phyloP scores from a whole-genome alignment of 2,329 filamentous ascomycete genomes.

The Ciborinia camelliae region DNA sequence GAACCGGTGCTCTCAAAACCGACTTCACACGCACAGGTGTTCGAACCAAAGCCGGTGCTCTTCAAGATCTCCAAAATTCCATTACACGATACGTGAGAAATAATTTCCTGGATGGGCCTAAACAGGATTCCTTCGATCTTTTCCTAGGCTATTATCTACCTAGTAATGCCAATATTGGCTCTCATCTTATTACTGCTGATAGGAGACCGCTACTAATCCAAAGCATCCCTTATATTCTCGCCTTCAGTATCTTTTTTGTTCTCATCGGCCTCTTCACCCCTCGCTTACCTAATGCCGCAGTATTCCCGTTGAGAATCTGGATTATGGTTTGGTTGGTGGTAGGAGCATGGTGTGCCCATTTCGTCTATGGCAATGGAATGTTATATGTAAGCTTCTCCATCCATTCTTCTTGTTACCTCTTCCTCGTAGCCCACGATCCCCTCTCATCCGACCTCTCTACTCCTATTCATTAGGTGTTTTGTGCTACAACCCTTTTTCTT shows the following conservation, averaged over 20 bases:
- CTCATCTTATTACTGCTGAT: slow-evolving; percentile 75
- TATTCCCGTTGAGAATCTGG: slow-evolving; percentile 81
- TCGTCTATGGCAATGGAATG: slow-evolving; percentile 81
- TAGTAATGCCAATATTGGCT: slow-evolving; percentile 58
- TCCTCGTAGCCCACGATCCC: not conserved
- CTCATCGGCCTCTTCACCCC: slow-evolving; percentile 71
- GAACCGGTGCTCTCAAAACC: slow-evolving; percentile 95
- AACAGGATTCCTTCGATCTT: slow-evolving; percentile 92
- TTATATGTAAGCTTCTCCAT: slow-evolving; percentile 71
- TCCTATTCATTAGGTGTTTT: too few relatives aligned
- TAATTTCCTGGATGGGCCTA: slow-evolving; percentile 90
- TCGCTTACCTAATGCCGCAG: slow-evolving; percentile 65
- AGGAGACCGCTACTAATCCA: slow-evolving; percentile 83
- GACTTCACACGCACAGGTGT: slow-evolving; percentile 94
- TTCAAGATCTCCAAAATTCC: slow-evolving; percentile 86
- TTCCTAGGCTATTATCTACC: slow-evolving; percentile 87
- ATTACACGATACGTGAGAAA: slow-evolving; percentile 87
- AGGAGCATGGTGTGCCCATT: slow-evolving; percentile 67
- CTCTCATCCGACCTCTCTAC: not conserved
- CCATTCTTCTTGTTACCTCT: not conserved
- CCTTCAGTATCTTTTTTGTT: slow-evolving; percentile 75
- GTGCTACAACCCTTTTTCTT: not conserved
- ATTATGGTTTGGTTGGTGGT: slow-evolving; percentile 73
- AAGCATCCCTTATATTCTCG: slow-evolving; percentile 83
- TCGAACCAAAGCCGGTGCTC: slow-evolving; percentile 77